phyloP scores from a whole-genome alignment of 805 yeast species.

The Candida lessepsii region DNA sequence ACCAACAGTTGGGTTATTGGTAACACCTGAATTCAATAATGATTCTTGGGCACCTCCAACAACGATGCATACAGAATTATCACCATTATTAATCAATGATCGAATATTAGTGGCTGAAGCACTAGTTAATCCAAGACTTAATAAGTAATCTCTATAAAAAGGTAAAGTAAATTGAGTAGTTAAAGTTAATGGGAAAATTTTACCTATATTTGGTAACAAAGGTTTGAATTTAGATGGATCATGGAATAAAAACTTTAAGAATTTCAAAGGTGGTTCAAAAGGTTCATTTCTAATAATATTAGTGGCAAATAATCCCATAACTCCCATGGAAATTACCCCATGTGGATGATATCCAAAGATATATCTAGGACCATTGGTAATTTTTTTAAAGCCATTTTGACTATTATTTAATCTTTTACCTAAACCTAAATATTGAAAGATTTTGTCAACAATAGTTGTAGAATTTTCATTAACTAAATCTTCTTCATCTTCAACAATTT shows the following conservation, averaged over 20 bases:
- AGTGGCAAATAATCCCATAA: slow-evolving; percentile 78
- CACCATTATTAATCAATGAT: slow-evolving; percentile 56
- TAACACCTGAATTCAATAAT: slow-evolving; percentile 48
- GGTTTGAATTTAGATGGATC: slow-evolving; percentile 72
- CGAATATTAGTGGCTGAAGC: slow-evolving; percentile 75
- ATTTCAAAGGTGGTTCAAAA: slow-evolving; percentile 33
- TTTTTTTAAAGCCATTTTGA: slow-evolving; percentile 20
- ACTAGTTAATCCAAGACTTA: slow-evolving; percentile 79
- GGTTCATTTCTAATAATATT: slow-evolving; percentile 45
- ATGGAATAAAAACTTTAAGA: slow-evolving; percentile 37
- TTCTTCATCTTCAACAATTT: slow-evolving; percentile 37
- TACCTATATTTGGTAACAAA: slow-evolving; percentile 79
- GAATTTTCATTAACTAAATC: slow-evolving; percentile 40
- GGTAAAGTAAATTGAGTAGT: slow-evolving; percentile 83
- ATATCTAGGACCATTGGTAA: slow-evolving; percentile 66
- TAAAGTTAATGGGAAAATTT: slow-evolving; percentile 72
- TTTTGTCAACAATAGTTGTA: slow-evolving; percentile 32
- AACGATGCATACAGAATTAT: slow-evolving; percentile 81
- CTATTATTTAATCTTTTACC: slow-evolving; percentile 34
- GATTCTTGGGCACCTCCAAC: slow-evolving; percentile 97
- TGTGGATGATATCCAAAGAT: slow-evolving; percentile 96
- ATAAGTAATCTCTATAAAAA: slow-evolving; percentile 78
- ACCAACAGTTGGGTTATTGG: slow-evolving; percentile 31
- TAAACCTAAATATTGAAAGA: slow-evolving; percentile 37
- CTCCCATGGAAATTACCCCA: slow-evolving; percentile 92